A percentile compares a stretch with the other conserved stretches of the same genome.
These are phyloP conservation scores for Tephrocybe rancida DNA, from an alignment of 768 basidiomycete genomes.

Conservation along the genomic window DNA sequence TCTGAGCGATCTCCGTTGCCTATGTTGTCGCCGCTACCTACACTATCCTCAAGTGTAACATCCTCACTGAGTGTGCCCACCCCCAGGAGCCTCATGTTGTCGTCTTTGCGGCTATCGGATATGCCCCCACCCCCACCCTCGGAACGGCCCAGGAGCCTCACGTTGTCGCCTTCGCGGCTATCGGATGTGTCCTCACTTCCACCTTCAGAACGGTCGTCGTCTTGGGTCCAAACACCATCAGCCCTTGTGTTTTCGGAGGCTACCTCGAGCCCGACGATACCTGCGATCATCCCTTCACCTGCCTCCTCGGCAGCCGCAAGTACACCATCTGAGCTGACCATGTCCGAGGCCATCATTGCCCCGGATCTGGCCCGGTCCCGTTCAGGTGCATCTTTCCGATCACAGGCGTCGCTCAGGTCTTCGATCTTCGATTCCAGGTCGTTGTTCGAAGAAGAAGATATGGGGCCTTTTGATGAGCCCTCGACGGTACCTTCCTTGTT, in stretches of 20 bases:
- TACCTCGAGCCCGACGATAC: slow-evolving; percentile 22
- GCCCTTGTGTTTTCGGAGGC: slow-evolving; percentile 37
- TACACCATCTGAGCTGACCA: slow-evolving; percentile 4
- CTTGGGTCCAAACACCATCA: slow-evolving; percentile 18
- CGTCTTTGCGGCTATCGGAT: slow-evolving; percentile 1
- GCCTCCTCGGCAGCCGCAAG: background rate
- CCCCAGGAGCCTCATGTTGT: slow-evolving; percentile 7
- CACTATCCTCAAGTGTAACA: slow-evolving; percentile 3
- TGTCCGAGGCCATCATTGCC: background rate
- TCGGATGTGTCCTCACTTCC: slow-evolving; percentile 6
- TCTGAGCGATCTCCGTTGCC: slow-evolving; percentile 4
- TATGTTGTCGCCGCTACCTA: slow-evolving; percentile 4
- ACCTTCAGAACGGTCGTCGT: slow-evolving; percentile 4
- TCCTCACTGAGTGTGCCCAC: slow-evolving; percentile 12
- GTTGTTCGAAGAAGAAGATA: slow-evolving; percentile 23
- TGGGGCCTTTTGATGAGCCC: slow-evolving; percentile 27
- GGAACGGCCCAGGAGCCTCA: background rate
- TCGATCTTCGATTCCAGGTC: slow-evolving; percentile 38
- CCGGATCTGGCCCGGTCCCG: slow-evolving; percentile 17
- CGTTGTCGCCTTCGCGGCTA: background rate
- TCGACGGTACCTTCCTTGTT: slow-evolving; percentile 63
- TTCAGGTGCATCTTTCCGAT: slow-evolving; percentile 34
- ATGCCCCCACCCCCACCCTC: slow-evolving; percentile 8
- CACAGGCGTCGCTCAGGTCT: slow-evolving; percentile 46
- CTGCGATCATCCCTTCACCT: slow-evolving; percentile 1